These are phyloP conservation scores for Mediolabrus comicus DNA, from an alignment of 108 stramenopile species.

Conservation along the genomic window DNA sequence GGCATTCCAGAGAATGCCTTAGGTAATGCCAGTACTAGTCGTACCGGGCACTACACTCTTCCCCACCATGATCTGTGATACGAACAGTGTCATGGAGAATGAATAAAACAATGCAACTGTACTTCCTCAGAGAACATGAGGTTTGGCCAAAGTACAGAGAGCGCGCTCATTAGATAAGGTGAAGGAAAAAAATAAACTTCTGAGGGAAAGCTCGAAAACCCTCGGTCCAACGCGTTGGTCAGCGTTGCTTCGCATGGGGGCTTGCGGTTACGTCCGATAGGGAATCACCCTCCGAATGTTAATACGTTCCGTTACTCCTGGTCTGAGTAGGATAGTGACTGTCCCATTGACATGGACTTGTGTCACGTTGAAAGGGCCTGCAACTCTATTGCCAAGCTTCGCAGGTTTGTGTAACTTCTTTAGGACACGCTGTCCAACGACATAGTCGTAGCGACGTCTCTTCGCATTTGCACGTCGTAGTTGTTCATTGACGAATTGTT, in stretches of 20 bases:
- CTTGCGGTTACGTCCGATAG: neutral
- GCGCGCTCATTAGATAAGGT: no score
- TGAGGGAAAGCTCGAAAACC: no score
- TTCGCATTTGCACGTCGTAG: neutral
- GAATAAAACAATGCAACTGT: neutral
- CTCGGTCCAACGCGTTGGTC: no score
- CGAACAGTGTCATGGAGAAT: neutral
- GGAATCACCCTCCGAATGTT: constrained; percentile 34
- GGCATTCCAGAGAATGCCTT: no score
- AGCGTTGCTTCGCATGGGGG: no score
- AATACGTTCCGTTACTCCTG: constrained; percentile 24
- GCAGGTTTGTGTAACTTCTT: constrained; percentile 15
- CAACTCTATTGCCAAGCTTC: constrained; percentile 19
- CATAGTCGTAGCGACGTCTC: constrained; percentile 2
- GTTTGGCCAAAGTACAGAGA: no score
- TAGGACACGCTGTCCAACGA: constrained; percentile 4
- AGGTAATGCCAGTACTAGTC: no score
- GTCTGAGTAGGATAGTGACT: constrained; percentile 24
- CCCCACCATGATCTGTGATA: neutral
- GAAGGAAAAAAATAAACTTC: no score
- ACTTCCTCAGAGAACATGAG: neutral
- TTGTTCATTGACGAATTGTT: constrained; percentile 16
- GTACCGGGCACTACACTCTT: neutral
- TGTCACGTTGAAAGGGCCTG: constrained; percentile 40
- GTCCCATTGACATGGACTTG: constrained; percentile 48